Percentiles rank a stretch among this genome's conserved stretches.
These are phyloP conservation scores for Pseudovirgaria hyperparasitica DNA, from an alignment of 2,329 filamentous ascomycete genomes.

Conservation along the genomic window DNA sequence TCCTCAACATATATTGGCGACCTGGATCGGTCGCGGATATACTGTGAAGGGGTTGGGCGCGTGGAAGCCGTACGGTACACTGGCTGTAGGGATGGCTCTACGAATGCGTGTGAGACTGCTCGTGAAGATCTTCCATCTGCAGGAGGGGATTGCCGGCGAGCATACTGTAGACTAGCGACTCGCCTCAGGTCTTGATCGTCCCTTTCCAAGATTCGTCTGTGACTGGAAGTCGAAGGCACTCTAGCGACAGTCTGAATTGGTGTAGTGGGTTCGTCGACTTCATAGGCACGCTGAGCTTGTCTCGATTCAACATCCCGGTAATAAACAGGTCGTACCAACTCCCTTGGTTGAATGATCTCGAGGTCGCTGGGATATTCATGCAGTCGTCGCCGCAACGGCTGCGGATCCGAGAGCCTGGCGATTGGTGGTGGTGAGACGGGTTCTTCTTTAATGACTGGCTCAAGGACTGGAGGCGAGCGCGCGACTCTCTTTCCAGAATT, in stretches of 20 bases:
- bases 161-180: conserved; percentile 35
- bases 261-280: conserved; percentile 27
- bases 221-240: conserved; percentile 22
- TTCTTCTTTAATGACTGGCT: conserved; percentile 48
- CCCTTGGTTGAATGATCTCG: conserved; percentile 26
- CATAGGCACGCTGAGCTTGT: conserved; percentile 25
- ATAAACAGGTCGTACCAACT: conserved; percentile 33
- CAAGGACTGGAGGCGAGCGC: conserved; percentile 19
- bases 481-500: conserved; percentile 20
- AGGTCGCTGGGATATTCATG: conserved; percentile 22
- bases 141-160: conserved; percentile 31
- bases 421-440: conserved; percentile 49
- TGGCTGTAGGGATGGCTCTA: conserved; percentile 21
- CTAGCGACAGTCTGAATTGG: conserved; percentile 25
- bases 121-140: conserved; percentile 22
- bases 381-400: conserved; percentile 26
- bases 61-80: conserved; percentile 25
- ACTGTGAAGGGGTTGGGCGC: conserved; percentile 22
- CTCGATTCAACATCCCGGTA: conserved; percentile 26
- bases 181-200: conserved; percentile 35
- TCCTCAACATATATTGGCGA: conserved; percentile 25
- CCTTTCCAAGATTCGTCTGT: conserved; percentile 23
- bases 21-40: conserved; percentile 29
- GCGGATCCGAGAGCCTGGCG: conserved; percentile 23
- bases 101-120: conserved; percentile 29